Base-by-base conservation (phyloP, 495 filamentous ascomycete species). In the Lophiostoma macrostomum region DNA sequence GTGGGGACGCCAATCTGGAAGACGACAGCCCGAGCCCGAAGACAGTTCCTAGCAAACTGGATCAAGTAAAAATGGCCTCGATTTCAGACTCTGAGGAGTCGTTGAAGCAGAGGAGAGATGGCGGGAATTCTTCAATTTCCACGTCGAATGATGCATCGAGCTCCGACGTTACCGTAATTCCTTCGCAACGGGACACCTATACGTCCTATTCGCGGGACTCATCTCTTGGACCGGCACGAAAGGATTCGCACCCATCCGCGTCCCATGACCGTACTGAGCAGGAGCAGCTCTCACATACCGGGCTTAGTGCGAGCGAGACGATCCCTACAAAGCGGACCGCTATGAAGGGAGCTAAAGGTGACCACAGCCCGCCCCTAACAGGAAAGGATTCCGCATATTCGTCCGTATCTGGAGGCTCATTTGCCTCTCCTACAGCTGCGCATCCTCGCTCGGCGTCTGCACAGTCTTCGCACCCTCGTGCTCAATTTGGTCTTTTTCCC, bases 301-400 rank as follows among this genome's bases (percentile, higher is more conserved):
- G 50, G 6, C 53, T 47, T 20, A 35, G 44, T 19, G 34, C 19
- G 20, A 46, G 12, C 30, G 52, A 51, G 14, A 35, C 41, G 20
- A 32, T 19, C 4, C 25, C 32, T 5, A 30, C 47, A 14, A 47
- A 61, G 27, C 30, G 28, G 16, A 14, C 20, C 12, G 36, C 16
- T 12, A 16, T 38, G 2, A 51, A 32, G 29, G 30, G 23, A 11
- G 25, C 3, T 10, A 63, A 54, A 23, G 49, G 40, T 7, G 54
- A 58, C 8, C 31, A 31, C 36, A 63, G 60, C 19, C 60, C 60
- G 1, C 60, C 54, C 5, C 37, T 63, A 28, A 63, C 60, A 3
- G 60, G 53, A 32, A 57, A 63, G 32, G 60, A 63, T 28, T 63
- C 60, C 16, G 60, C 60, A 4, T 63, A 63, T 50, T 63, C 60